phyloP scores from a whole-genome alignment of 2,329 filamentous ascomycete genomes.

The Elsinoe australis region DNA sequence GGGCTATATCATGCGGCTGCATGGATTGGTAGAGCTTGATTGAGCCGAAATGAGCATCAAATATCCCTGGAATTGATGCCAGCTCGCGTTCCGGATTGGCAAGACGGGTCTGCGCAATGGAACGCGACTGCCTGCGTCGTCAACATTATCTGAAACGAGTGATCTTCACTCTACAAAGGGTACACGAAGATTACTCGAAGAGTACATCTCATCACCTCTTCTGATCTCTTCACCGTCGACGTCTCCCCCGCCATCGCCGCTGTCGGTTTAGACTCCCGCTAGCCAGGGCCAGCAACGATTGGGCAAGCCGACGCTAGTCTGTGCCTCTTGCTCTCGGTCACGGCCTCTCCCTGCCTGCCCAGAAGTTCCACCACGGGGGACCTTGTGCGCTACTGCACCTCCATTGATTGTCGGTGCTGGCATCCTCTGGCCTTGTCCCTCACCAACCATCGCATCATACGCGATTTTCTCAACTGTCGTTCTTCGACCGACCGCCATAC shows the following conservation, averaged over 20 bases:
- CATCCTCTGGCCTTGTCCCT: too few relatives aligned
- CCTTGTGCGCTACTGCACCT: neutral
- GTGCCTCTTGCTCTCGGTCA: too few relatives aligned
- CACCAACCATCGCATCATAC: too few relatives aligned
- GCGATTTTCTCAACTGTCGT: too few relatives aligned
- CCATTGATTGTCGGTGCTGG: neutral
- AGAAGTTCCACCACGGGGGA: neutral
- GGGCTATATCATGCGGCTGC: neutral
- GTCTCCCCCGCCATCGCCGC: neutral
- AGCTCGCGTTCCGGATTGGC: neutral
- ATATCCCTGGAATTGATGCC: neutral
- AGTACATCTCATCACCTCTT: neutral
- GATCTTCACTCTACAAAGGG: neutral
- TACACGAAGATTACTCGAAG: neutral
- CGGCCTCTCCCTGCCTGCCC: neutral
- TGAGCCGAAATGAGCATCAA: neutral
- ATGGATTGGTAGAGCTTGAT: too few relatives aligned
- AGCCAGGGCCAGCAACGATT: neutral
- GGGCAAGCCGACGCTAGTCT: neutral
- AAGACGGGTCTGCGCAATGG: neutral
- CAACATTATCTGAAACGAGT: neutral
- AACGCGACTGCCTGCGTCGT: neutral
- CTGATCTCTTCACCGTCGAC: neutral
- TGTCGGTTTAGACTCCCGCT: neutral
- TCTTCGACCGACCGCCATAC: too few relatives aligned